Evolutionary conservation across 2,329 filamentous ascomycete genomes (phyloP), one percentile per base, ranked within the genome.

Genomic region (Tolypocladium amazonense): DNA sequence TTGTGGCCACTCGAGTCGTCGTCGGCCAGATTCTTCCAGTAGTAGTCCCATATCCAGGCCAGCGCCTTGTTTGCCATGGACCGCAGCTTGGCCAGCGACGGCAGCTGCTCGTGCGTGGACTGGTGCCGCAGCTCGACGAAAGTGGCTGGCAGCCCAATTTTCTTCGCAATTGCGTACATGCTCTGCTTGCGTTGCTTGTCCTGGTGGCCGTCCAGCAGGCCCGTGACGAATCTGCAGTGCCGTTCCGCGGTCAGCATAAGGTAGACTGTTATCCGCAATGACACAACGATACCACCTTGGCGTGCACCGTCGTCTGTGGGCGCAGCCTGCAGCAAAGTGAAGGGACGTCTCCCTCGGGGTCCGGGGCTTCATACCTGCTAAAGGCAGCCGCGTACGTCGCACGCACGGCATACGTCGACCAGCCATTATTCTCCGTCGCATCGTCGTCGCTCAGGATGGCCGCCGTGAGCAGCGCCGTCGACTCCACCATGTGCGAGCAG

Each of bases 101-200:
- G 92, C 60, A 96, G 77, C 70, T 92, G 89, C 72, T 95, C 90
- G 72, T 97, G 92, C 47, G 92, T 95, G 52, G 89, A 90, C 75
- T 95, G 89, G 72, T 97, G 92, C 54, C 92, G 84, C 61, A 95
- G 79, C 77, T 96, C 92, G 58, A 97, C 91, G 72, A 96, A 95
- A 0, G 88, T 87, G 0, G 87, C 85, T 0, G 88, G 88, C 60
- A 92, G 75, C 0, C 83, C 85, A 60, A 90, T 83, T 45, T 80
- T 84, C 71, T 83, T 86, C 61, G 87, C 88, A 30, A 88, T 79
- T 50, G 82, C 80, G 72, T 89, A 88, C 88, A 92, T 91, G 73
- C 81, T 87, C 76, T 81, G 81, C 76, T 84, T 90, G 71, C 77
- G 81, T 69, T 77, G 81, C 70, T 83, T 86, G 73, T 86, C 82